These are phyloP conservation scores for Anacardium occidentale DNA, from an alignment of 345 rosid genomes.

Conservation along the genomic window DNA sequence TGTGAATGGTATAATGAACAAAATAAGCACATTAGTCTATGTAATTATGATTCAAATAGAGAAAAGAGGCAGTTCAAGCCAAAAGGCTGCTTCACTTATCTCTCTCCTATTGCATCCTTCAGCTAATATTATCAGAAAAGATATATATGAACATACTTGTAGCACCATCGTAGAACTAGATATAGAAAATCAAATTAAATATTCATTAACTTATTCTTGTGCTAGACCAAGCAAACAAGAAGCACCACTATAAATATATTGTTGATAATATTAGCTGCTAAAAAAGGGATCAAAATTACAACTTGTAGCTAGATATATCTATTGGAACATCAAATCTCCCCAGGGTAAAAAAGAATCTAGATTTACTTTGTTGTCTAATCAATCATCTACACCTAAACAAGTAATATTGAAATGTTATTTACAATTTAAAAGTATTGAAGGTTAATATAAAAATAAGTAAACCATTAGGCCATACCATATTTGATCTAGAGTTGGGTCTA, in stretches of 20 bases:
- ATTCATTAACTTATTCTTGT: not conserved
- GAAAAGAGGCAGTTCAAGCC: not conserved
- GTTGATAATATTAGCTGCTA: not conserved
- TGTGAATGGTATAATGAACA: conserved; percentile 6
- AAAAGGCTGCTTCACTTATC: conserved; percentile 6
- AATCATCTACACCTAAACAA: not conserved
- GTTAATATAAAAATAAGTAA: not conserved
- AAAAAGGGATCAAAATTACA: not conserved
- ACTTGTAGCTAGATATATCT: not conserved
- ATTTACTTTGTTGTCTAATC: not conserved
- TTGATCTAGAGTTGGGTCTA: conserved; percentile 63
- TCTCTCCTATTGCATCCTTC: conserved; percentile 1
- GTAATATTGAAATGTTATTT: not conserved
- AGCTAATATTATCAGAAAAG: not conserved
- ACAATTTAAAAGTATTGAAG: conserved; percentile 4
- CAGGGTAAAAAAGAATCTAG: not conserved
- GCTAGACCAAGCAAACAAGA: not conserved
- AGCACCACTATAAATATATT: not conserved
- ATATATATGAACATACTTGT: not conserved
- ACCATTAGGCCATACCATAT: conserved; percentile 49
- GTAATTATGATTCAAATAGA: not conserved
- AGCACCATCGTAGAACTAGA: not conserved
- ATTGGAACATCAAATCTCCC: not conserved
- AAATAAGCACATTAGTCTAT: conserved; percentile 8
- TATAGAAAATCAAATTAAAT: conserved; percentile 5